Base-by-base conservation (phyloP, 371 early-diverging fungal genomes). In the Mycotypha africana region DNA sequence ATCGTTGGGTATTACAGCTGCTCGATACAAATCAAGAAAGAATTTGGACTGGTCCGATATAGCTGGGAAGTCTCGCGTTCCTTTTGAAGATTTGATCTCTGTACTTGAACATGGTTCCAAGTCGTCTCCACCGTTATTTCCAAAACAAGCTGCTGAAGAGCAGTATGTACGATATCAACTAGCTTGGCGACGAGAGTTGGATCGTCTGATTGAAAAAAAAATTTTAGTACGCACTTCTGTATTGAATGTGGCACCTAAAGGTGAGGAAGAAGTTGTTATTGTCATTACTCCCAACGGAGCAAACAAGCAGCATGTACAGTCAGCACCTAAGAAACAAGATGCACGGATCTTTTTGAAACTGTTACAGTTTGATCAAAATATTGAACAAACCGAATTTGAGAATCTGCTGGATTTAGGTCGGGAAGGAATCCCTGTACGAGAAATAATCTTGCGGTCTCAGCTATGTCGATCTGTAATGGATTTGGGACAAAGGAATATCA, bases 401-500 rank as follows among this genome's bases (percentile, higher is more conserved):
- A 78, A 78, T 37, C 50, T 86, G 26, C 59, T 86, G 34, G 79
- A 77, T 32, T 68, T 76, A 0, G 78, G 81, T 36, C 58, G 72
- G 12, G 49, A 56, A 2, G 70, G 68, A 45, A 90, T 95, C n/a
- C 98, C 97, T 10, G 83, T 95, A n/a, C 84, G 96, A 3, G 93
- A 97, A 65, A 76, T 97, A 24, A 78, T 96, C 64, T 67, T 97
- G 2, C 85, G 94, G 16, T 85, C 88, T 4, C 81, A 88, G 3
- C 69, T 97, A 2, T 88, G 86, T 51, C 76, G 89, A 16, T 89
- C 93, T 2, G 75, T 86, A 24, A 87, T 97, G 84, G 97, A 95
- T 35, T 67, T 98, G 2, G 94, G 94, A 10, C 98, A 98, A 60
- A 90, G 88, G 62, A 91, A 93, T 60, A 95, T 97, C 65, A 97